phyloP scores from a whole-genome alignment of 805 yeast species.

The Wickerhamiella brachini region DNA sequence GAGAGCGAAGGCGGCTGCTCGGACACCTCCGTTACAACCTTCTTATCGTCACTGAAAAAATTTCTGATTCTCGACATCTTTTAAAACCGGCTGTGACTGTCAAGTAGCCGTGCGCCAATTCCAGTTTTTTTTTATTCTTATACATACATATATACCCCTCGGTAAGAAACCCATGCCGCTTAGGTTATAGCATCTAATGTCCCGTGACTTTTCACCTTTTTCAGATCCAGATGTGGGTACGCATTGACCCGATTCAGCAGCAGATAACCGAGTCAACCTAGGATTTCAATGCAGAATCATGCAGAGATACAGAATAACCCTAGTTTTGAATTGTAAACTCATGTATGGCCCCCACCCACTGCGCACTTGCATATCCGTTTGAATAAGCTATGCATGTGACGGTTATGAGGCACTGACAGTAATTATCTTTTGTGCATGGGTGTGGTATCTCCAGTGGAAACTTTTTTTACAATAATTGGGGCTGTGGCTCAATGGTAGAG shows the following conservation, averaged over 20 bases:
- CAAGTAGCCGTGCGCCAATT: background rate
- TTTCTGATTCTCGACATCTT: background rate
- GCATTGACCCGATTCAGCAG: background rate
- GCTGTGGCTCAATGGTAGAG: slow-evolving; percentile 4
- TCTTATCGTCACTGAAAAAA: background rate
- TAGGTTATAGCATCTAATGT: background rate
- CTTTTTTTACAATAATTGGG: background rate
- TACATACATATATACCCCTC: background rate
- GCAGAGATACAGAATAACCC: background rate
- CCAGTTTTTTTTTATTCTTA: background rate
- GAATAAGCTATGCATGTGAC: background rate
- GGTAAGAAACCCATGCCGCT: background rate
- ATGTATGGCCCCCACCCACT: too few species aligned
- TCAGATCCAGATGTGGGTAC: background rate
- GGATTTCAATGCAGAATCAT: background rate
- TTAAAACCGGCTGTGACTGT: background rate
- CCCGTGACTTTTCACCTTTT: background rate
- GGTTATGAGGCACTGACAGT: background rate
- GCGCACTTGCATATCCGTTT: background rate
- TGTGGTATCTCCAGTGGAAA: background rate
- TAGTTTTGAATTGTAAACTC: too few species aligned
- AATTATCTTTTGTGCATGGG: background rate
- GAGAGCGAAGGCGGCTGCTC: background rate
- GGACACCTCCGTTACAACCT: background rate
- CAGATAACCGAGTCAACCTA: background rate